phyloP scores from a whole-genome alignment of 169 alveolate species.

The Plasmodium sp. region DNA sequence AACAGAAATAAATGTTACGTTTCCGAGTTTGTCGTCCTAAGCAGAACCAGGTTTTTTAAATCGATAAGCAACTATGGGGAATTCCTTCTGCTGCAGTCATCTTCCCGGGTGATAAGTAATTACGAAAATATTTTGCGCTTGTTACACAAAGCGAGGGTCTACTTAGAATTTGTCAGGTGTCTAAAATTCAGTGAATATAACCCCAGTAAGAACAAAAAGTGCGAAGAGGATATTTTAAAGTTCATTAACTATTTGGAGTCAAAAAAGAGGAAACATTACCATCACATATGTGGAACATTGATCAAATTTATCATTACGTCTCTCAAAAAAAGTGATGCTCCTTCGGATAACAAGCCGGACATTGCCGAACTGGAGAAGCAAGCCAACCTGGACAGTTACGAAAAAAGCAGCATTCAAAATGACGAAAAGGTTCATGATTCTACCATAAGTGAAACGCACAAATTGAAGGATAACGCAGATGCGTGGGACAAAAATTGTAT shows the following conservation, averaged over 20 bases:
- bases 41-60: conserved; percentile 72
- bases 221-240: conserved; percentile 63
- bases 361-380: conserved; percentile 1
- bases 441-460: not conserved
- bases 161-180: conserved; percentile 41
- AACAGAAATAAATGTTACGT: conserved; percentile 50
- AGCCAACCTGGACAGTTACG: conserved; percentile 1
- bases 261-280: conserved; percentile 45
- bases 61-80: conserved; percentile 69
- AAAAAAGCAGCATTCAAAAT: conserved; percentile 14
- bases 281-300: conserved; percentile 29
- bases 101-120: conserved; percentile 70
- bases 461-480: conserved; percentile 37
- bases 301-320: conserved; percentile 57
- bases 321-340: conserved; percentile 27
- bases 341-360: conserved; percentile 5
- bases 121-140: conserved; percentile 57
- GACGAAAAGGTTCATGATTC: conserved; percentile 27
- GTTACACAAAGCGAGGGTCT: conserved; percentile 66
- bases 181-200: conserved; percentile 5
- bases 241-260: conserved; percentile 59
- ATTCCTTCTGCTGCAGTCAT: conserved; percentile 58
- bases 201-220: conserved; percentile 29
- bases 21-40: conserved; percentile 73
- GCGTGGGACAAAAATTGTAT: conserved; percentile 7